A percentile compares a stretch with the other conserved stretches of the same genome.
These are phyloP conservation scores for Gyrodon lividus DNA, from an alignment of 768 basidiomycete species.

Conservation along the genomic window DNA sequence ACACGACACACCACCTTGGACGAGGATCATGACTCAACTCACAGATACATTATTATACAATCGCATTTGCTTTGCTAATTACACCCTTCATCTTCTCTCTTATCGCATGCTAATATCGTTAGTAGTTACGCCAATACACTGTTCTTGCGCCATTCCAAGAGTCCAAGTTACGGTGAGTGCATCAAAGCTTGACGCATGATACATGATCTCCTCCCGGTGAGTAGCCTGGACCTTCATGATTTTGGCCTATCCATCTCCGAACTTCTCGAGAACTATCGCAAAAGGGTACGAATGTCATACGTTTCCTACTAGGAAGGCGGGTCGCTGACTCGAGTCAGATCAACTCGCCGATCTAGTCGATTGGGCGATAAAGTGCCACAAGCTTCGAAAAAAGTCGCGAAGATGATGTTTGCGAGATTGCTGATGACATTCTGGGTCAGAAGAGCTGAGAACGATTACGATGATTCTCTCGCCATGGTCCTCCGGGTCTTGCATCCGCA, in stretches of 20 bases:
- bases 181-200: not conserved
- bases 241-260: not conserved
- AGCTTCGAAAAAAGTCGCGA: no score
- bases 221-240: not conserved
- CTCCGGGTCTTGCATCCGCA: no score
- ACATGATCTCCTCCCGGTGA: not conserved
- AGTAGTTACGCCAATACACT: slow-evolving; percentile 17
- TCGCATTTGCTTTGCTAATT: slow-evolving; percentile 26
- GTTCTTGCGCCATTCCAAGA: not conserved
- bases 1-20: slow-evolving; percentile 24
- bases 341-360: not conserved
- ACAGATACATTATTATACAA: slow-evolving; percentile 10
- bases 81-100: slow-evolving; percentile 1
- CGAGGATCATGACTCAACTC: slow-evolving; percentile 30
- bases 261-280: not conserved
- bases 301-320: not conserved
- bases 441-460: no score
- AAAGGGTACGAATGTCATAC: not conserved
- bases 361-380: not conserved
- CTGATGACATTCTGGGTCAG: no score
- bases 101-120: slow-evolving; percentile 15
- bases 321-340: not conserved
- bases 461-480: no score
- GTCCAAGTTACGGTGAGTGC: not conserved
- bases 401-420: no score